Conservation (phyloP, 2,329 filamentous ascomycete species). For the Penicillium fuscoglaucum region DNA sequence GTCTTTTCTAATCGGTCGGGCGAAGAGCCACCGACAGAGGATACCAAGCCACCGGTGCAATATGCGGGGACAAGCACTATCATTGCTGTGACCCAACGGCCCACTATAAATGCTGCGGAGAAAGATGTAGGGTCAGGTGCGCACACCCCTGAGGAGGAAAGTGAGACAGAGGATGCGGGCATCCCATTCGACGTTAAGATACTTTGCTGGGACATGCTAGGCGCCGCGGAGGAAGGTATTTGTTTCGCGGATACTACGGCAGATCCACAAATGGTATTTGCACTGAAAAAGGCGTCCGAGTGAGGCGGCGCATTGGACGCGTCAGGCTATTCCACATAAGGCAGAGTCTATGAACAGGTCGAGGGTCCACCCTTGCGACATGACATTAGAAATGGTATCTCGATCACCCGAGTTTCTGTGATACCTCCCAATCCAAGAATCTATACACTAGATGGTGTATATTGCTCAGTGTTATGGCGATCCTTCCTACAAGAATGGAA, state of each 20-base stretch:
- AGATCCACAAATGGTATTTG: conserved; percentile 44
- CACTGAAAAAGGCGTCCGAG: conserved; percentile 23
- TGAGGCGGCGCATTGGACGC: conserved; percentile 3
- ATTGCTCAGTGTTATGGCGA: conserved; percentile 8
- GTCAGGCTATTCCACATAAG: conserved; percentile 8
- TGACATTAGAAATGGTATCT: conserved; percentile 1
- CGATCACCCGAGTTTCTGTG: neutral
- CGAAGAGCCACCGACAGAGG: conserved; percentile 41
- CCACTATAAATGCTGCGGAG: conserved; percentile 7
- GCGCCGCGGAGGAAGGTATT: conserved; percentile 47
- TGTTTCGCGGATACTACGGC: conserved; percentile 49
- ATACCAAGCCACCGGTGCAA: conserved; percentile 40
- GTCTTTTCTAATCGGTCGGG: conserved; percentile 51
- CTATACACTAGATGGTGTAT: conserved; percentile 2
- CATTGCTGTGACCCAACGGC: conserved; percentile 40
- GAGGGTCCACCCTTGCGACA: neutral
- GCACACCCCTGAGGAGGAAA: conserved; percentile 8
- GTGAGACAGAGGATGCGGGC: conserved; percentile 18
- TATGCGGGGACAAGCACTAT: conserved; percentile 53
- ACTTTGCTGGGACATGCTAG: conserved; percentile 49
- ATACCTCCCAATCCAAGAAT: neutral
- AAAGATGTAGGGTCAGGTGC: conserved; percentile 8
- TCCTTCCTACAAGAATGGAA: neutral
- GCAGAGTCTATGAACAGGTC: neutral
- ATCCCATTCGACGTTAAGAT: conserved; percentile 39